Percentiles rank a stretch among this genome's conserved stretches.
Evolutionary conservation across 345 rosid genomes (phyloP).

Genomic region (Salix suchowensis): DNA sequence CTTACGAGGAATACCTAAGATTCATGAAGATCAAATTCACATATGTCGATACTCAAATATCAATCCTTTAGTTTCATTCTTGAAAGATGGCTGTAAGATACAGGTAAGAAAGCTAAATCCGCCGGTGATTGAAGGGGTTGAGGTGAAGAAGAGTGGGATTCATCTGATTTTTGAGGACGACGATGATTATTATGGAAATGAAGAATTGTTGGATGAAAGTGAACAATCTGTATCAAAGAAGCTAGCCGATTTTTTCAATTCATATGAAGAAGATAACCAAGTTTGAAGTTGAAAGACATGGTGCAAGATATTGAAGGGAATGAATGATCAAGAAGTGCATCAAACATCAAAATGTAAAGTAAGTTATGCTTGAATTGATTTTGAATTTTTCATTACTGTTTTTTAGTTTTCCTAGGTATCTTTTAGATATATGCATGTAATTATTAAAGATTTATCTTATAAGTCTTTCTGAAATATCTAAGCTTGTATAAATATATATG

Average conservation of each 20-base stretch:
- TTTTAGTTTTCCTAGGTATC: too few species aligned
- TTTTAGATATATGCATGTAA: too few species aligned
- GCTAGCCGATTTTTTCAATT: slow-evolving; percentile 37
- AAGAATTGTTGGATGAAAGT: slow-evolving; percentile 33
- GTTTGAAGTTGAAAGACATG: background rate
- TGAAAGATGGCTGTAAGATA: slow-evolving; percentile 37
- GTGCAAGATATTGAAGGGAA: background rate
- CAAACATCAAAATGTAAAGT: background rate
- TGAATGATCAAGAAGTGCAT: background rate
- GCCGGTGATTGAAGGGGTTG: slow-evolving; percentile 23
- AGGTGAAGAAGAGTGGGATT: slow-evolving; percentile 43
- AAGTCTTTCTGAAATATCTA: too few species aligned
- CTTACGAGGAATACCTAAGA: slow-evolving; percentile 46
- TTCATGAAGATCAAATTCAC: slow-evolving; percentile 46
- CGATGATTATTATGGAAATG: slow-evolving; percentile 43
- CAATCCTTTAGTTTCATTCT: slow-evolving; percentile 27
- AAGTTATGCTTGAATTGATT: too few species aligned
- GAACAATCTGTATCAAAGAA: slow-evolving; percentile 38
- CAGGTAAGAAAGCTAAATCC: slow-evolving; percentile 22
- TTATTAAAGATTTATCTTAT: too few species aligned
- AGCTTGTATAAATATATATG: too few species aligned
- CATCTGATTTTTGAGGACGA: slow-evolving; percentile 39
- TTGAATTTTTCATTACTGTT: too few species aligned
- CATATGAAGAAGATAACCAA: slow-evolving; percentile 11
- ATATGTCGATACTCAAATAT: slow-evolving; percentile 38